Evolutionary conservation across 2,329 filamentous ascomycete species (phyloP).

Genomic region (Sarocladiaceae sp.): DNA sequence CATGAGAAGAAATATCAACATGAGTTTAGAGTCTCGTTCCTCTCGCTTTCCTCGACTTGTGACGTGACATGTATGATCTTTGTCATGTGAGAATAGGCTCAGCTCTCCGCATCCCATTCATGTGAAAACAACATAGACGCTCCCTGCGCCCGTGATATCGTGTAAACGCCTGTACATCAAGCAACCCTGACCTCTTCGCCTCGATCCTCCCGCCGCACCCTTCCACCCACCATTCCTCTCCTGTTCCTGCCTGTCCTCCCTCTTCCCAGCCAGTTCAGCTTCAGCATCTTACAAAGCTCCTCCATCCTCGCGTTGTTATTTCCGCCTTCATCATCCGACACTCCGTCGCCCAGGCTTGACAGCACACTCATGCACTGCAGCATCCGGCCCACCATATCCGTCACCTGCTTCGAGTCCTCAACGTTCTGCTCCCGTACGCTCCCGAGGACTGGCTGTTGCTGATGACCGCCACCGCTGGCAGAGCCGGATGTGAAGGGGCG

Average conservation of each 20-base stretch:
- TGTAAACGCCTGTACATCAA: slow-evolving; percentile 20
- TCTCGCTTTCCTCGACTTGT: no score
- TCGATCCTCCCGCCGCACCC: slow-evolving; percentile 40
- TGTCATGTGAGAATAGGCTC: not conserved
- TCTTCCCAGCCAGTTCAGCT: slow-evolving; percentile 93
- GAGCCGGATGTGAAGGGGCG: slow-evolving; percentile 45
- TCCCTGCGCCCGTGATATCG: slow-evolving; percentile 23
- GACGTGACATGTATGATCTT: no score
- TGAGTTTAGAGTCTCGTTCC: no score
- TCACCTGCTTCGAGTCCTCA: slow-evolving; percentile 71
- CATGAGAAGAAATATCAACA: no score
- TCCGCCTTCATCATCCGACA: slow-evolving; percentile 37
- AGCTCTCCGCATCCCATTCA: not conserved
- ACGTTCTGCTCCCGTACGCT: slow-evolving; percentile 52
- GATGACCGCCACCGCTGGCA: slow-evolving; percentile 2
- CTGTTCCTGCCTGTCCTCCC: slow-evolving; percentile 85
- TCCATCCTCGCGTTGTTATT: slow-evolving; percentile 56
- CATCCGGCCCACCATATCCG: slow-evolving; percentile 92
- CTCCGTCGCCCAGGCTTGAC: slow-evolving; percentile 60
- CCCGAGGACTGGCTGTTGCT: slow-evolving; percentile 25
- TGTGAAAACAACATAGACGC: not conserved
- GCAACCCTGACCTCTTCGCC: slow-evolving; percentile 36
- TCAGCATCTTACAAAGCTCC: slow-evolving; percentile 77
- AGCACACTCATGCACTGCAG: slow-evolving; percentile 93
- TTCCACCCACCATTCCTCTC: slow-evolving; percentile 76